Evolutionary conservation across 257 asterid species (phyloP), one percentile per base, ranked within the genome.

Genomic region (Solanum neorickii): DNA sequence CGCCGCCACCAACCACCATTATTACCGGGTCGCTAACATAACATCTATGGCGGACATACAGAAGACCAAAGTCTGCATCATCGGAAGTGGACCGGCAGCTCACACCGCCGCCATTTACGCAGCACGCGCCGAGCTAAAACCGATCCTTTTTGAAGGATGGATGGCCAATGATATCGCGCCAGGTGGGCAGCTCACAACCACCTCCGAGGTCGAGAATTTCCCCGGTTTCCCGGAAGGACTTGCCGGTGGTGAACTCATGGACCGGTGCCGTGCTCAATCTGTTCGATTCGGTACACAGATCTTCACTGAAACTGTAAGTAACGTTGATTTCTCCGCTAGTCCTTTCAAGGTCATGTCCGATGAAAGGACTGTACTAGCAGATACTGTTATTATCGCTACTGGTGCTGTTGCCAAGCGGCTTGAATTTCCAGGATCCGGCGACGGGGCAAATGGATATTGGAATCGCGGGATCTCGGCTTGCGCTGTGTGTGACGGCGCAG

Each of bases 71-170:
- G 93, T 97, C 88, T 97, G 98, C 90, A 94, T 95, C 85, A 90
- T 95, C 86, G 98, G 99, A 13, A 94, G 98, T 82, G 98, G 99
- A 52, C 99, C 99, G 11, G 98, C 98, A 14, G 98, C 97, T 42
- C 98, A 97, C 89, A 97, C 99, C 14, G 98, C 99, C 35, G 99
- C 99, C 35, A 94, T 97, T 82, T 97, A 95, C 91, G 97, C 98
- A 14, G 95, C 98, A 69, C 94, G 98, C 33, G 98, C 99, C 9
- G 96, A 96, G 91, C 95, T 96, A 82, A 96, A 93, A 44, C 99
- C 99, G 14, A 76, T 96, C 29, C 95, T 96, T 49, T 95, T 96
- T 86, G 99, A 96, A 87, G 99, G 99, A 18, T 96, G 95, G 96
- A 95, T 95, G 98, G 98, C 98, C 42, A 95, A 95, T 92, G 99